These are phyloP conservation scores for Fraxinus velutina DNA, from an alignment of 305 asterid species.

Conservation along the genomic window DNA sequence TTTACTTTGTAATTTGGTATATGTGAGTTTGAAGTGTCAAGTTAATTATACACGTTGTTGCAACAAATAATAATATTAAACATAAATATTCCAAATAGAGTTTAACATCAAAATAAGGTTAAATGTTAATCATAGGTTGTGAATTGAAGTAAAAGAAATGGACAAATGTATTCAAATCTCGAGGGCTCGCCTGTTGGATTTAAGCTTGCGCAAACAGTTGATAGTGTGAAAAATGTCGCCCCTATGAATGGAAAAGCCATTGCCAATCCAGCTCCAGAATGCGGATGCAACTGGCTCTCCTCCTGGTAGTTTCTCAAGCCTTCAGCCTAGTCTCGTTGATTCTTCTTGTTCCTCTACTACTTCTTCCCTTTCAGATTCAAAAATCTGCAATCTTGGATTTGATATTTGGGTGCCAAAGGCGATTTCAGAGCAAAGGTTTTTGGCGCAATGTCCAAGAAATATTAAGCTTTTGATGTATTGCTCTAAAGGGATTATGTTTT, in stretches of 20 bases:
- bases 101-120: too few relatives aligned
- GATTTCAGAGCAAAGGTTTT: slow-evolving; percentile 21
- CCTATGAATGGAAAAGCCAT: slow-evolving; percentile 75
- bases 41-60: not conserved
- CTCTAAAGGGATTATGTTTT: slow-evolving; percentile 33
- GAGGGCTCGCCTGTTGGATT: slow-evolving; percentile 60
- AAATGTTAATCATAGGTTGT: too few relatives aligned
- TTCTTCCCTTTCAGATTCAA: slow-evolving; percentile 28
- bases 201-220: slow-evolving; percentile 69
- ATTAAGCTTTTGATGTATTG: slow-evolving; percentile 49
- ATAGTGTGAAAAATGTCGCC: slow-evolving; percentile 68
- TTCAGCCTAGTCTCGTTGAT: slow-evolving; percentile 48
- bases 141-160: not conserved
- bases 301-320: slow-evolving; percentile 58
- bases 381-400: slow-evolving; percentile 17
- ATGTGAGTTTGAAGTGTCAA: not conserved
- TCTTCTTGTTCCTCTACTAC: slow-evolving; percentile 26
- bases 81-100: not conserved
- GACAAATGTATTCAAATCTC: slow-evolving; percentile 42
- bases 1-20: not conserved
- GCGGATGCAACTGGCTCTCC: slow-evolving; percentile 60
- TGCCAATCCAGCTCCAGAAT: slow-evolving; percentile 91
- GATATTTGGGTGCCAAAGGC: slow-evolving; percentile 36
- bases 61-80: not conserved
- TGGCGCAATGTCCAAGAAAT: slow-evolving; percentile 19